Conservation (phyloP, 2,329 filamentous ascomycete genomes). For the Ophiocordyceps robertsii region DNA sequence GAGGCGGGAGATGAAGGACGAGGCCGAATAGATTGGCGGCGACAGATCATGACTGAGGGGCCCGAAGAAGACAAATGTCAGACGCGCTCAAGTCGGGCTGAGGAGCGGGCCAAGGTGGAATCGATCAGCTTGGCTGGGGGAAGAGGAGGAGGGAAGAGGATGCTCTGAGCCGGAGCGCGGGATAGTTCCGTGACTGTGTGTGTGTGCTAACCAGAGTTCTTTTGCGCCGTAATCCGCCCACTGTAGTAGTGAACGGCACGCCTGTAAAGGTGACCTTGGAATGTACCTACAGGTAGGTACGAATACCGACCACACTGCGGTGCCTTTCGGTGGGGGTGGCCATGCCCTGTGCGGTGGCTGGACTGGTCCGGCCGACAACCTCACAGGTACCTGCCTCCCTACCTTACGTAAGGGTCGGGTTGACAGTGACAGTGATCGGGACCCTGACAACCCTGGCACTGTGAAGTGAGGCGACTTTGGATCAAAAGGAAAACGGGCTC, state of each 20-base stretch:
- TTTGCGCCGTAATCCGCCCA: background rate
- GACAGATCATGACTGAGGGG: conserved; percentile 7
- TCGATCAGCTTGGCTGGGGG: background rate
- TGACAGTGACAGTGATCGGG: too few relatives aligned
- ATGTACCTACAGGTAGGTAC: background rate
- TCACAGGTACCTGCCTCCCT: too few relatives aligned
- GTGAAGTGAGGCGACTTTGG: too few relatives aligned
- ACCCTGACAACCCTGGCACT: too few relatives aligned
- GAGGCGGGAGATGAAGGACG: conserved; percentile 3
- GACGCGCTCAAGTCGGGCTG: conserved; percentile 3
- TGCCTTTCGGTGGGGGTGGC: background rate
- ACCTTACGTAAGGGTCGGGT: too few relatives aligned
- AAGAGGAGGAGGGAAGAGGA: background rate
- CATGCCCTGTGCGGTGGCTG: background rate
- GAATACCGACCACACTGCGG: background rate
- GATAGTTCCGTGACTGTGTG: conserved; percentile 1
- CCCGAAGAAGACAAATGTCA: background rate
- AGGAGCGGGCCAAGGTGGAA: background rate
- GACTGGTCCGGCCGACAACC: too few relatives aligned
- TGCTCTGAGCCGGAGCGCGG: conserved; percentile 2
- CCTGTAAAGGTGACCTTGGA: background rate
- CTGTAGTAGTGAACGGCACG: background rate
- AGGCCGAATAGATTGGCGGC: conserved; percentile 1
- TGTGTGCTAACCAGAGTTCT: background rate
- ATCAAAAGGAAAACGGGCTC: too few relatives aligned